Percentiles rank a stretch among this genome's conserved stretches.
Evolutionary conservation across 2,329 filamentous ascomycete species (phyloP).

Genomic region (Trichoderma atrobrunneum): DNA sequence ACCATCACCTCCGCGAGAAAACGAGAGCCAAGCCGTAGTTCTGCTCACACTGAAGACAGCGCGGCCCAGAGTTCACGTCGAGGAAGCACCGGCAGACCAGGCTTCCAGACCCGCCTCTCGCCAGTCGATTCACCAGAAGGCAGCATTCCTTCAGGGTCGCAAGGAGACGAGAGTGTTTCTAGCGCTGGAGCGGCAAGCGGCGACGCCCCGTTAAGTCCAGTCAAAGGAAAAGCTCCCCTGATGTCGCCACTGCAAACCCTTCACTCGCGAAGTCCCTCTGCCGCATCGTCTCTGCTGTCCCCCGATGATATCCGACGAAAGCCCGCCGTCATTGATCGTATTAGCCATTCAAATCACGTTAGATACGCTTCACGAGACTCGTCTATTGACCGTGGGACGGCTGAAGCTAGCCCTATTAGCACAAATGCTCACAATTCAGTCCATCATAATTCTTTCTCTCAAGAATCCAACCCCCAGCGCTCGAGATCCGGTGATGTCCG

Average conservation of each 20-base stretch:
- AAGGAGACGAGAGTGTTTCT: slow-evolving; percentile 42
- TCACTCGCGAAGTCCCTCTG: slow-evolving; percentile 35
- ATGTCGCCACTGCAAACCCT: slow-evolving; percentile 37
- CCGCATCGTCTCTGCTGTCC: slow-evolving; percentile 35
- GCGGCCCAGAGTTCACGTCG: slow-evolving; percentile 36
- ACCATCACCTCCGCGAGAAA: slow-evolving; percentile 46
- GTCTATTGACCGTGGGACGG: slow-evolving; percentile 55
- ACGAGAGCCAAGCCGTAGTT: slow-evolving; percentile 44
- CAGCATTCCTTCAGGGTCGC: slow-evolving; percentile 34
- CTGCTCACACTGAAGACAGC: slow-evolving; percentile 44
- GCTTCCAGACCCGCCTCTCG: slow-evolving; percentile 38
- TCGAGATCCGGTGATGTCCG: slow-evolving; percentile 46
- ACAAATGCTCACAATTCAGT: slow-evolving; percentile 59
- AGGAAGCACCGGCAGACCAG: slow-evolving; percentile 44
- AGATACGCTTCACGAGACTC: slow-evolving; percentile 54
- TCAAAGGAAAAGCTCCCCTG: slow-evolving; percentile 35
- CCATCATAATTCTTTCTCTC: slow-evolving; percentile 55
- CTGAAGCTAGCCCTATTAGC: slow-evolving; percentile 55
- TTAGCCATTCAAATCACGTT: slow-evolving; percentile 46
- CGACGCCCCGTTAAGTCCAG: slow-evolving; percentile 41
- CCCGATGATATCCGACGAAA: slow-evolving; percentile 42
- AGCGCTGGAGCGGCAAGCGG: slow-evolving; percentile 46
- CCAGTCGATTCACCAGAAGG: slow-evolving; percentile 34
- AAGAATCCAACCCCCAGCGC: slow-evolving; percentile 44
- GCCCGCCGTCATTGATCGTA: slow-evolving; percentile 55